Evolutionary conservation across 2,329 filamentous ascomycete species (phyloP), one percentile per base, ranked within the genome.

Genomic region (Aspergillus japonicus): DNA sequence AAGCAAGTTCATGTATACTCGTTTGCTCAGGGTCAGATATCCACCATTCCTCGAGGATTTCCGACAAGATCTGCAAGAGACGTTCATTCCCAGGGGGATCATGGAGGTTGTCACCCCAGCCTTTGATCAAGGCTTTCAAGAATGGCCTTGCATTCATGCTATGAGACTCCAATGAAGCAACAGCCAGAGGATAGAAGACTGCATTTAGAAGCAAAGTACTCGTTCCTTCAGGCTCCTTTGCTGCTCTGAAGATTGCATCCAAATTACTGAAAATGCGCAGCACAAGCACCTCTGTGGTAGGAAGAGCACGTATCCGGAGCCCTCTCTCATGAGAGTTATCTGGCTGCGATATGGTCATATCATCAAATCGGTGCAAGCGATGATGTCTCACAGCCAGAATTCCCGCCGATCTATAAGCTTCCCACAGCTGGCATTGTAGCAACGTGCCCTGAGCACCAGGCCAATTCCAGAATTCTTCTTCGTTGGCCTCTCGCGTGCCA

Each of bases 381-480:
- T 57, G 58, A 58, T 49, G 48, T 12, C 71, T 63, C 7, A 72
- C 24, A 5, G 59, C 56, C 21, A 73, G 24, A 5, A 73, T 69
- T 0, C 68, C 71, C 3, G 71, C 68, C 19, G 71, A 35, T 6
- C 63, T 66, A 59, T 71, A 65, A 2, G 69, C 67, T 58, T 73
- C 70, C 71, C 71, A 72, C 7, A 73, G 49, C 50, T 72, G 71
- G 21, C 60, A 68, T 29, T 71, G 70, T 7, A 68, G 24, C 26
- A 72, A 67, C 47, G 33, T 71, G 2, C 71, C 68, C 4, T 58
- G 7, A 12, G 66, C 62, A 12, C 69, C 70, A 0, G 69, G 58
- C 71, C 71, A 72, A 35, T 71, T 58, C 71, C 70, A 72, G 29
- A 73, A 68, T 12, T 61, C 65, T 33, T 65, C 61, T 42, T 74